phyloP scores from a whole-genome alignment of 2,329 filamentous ascomycete genomes.

The Ophiostoma sp. region DNA sequence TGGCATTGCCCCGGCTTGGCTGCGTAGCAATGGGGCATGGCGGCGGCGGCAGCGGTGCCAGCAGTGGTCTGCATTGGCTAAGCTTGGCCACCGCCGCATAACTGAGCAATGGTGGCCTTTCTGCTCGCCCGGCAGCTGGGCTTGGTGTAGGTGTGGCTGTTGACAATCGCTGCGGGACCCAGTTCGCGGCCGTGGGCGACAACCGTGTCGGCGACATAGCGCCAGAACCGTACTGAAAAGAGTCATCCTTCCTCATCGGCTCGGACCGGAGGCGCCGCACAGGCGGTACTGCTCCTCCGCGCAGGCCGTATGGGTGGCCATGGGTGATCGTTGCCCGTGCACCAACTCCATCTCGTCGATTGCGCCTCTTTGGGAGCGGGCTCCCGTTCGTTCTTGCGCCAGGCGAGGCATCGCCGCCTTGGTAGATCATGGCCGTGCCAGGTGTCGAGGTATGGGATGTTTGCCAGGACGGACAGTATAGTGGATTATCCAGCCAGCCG shows the following conservation, averaged over 20 bases:
- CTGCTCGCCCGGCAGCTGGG: not conserved
- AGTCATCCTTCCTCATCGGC: not conserved
- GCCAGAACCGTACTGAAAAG: too few species aligned
- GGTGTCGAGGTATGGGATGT: not conserved
- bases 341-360: not conserved
- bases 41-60: not conserved
- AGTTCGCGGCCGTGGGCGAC: conserved; percentile 14
- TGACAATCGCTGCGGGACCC: not conserved
- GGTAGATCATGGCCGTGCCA: not conserved
- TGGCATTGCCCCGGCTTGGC: not conserved
- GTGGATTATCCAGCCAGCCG: too few species aligned
- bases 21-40: not conserved
- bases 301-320: not conserved
- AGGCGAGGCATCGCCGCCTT: not conserved
- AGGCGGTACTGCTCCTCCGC: not conserved
- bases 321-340: not conserved
- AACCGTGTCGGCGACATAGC: not conserved
- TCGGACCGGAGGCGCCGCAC: conserved; percentile 19
- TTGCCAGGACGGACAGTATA: not conserved
- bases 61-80: not conserved
- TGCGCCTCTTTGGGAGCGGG: not conserved
- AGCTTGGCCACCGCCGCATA: conserved; percentile 21
- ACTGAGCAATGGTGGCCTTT: conserved; percentile 3
- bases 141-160: not conserved
- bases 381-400: not conserved